Percentiles rank a stretch among this genome's conserved stretches.
Conservation (phyloP, 208 protist genomes). For the Leishmania arabica region DNA sequence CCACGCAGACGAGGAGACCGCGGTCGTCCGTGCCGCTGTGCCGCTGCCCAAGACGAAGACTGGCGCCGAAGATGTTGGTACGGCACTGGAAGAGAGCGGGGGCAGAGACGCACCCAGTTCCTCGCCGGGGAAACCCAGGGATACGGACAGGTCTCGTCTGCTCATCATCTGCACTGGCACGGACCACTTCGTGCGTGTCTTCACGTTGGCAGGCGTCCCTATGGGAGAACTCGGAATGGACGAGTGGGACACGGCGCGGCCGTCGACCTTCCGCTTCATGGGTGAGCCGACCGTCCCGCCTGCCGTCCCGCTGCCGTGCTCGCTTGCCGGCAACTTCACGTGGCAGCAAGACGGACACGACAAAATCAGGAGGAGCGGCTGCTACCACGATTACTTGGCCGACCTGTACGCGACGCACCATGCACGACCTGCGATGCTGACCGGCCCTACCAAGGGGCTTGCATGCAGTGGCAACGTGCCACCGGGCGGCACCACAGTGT, state of each 20-base stretch:
- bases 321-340: slow-evolving; percentile 13
- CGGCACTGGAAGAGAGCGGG: neutral
- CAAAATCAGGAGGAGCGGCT: neutral
- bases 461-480: neutral
- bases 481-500: neutral
- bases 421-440: neutral
- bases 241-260: slow-evolving; percentile 39
- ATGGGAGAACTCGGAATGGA: slow-evolving; percentile 85
- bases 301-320: slow-evolving; percentile 19
- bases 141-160: slow-evolving; percentile 11
- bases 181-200: slow-evolving; percentile 71
- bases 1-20: slow-evolving; percentile 13
- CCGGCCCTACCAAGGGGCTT: too few relatives aligned
- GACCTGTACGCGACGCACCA: slow-evolving; percentile 29
- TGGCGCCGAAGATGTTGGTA: neutral
- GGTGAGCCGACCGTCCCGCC: slow-evolving; percentile 36
- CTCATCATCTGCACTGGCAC: slow-evolving; percentile 63
- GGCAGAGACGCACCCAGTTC: too few relatives aligned
- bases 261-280: slow-evolving; percentile 59
- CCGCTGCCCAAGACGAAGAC: neutral
- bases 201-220: slow-evolving; percentile 58
- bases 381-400: slow-evolving; percentile 40
- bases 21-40: neutral
- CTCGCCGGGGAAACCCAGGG: neutral
- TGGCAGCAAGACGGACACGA: slow-evolving; percentile 21